Evolutionary conservation across 306 rosid genomes (phyloP).

Genomic region (Lupinus albus): DNA sequence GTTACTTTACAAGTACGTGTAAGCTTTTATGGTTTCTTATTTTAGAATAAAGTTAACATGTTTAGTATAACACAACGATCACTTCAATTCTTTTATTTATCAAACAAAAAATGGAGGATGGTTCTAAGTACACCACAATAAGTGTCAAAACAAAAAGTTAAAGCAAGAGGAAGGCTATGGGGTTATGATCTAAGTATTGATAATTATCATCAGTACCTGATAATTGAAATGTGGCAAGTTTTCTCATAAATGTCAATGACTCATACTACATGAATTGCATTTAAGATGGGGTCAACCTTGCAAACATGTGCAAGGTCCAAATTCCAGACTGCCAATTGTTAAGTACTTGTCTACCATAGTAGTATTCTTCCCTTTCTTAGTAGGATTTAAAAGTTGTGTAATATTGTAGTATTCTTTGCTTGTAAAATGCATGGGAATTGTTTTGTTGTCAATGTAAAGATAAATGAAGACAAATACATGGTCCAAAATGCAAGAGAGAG

Average conservation of each 20-base stretch:
- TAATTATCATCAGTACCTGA: too few relatives aligned
- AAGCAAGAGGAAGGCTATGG: background rate
- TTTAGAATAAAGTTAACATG: conserved; percentile 36
- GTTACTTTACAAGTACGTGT: conserved; percentile 39
- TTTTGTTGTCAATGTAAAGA: conserved; percentile 1
- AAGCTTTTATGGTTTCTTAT: conserved; percentile 40
- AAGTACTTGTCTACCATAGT: too few relatives aligned
- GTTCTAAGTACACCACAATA: background rate
- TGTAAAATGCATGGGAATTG: conserved; percentile 23
- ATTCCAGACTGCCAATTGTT: background rate
- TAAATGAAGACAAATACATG: conserved; percentile 24
- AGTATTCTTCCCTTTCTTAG: too few relatives aligned
- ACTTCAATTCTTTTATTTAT: conserved; percentile 4
- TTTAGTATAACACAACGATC: background rate
- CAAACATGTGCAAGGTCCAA: conserved; percentile 39
- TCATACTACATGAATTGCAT: conserved; percentile 38
- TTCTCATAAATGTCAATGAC: conserved; percentile 6
- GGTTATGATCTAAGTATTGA: too few relatives aligned
- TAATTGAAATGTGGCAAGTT: too few relatives aligned
- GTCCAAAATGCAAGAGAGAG: conserved; percentile 32
- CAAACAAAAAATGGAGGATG: conserved; percentile 31
- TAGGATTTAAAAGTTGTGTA: background rate
- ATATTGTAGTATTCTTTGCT: conserved; percentile 32
- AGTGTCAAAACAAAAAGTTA: background rate
- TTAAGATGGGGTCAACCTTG: conserved; percentile 25